Evolutionary conservation across 306 rosid genomes (phyloP).

Genomic region (Inga leiocalycina): DNA sequence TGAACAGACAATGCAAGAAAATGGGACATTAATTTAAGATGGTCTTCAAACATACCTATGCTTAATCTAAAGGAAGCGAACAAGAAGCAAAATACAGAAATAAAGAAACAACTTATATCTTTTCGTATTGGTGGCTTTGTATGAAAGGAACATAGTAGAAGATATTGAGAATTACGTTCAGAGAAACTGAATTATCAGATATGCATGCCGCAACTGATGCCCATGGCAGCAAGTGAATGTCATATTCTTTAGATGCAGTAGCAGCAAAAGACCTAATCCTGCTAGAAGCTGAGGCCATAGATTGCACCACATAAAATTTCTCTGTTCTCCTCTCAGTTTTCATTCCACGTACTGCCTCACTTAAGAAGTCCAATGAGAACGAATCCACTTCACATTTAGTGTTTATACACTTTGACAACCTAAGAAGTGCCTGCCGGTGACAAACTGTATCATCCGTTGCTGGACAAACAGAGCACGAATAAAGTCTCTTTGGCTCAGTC

Average conservation of each 20-base stretch:
- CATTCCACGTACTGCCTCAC: slow-evolving; percentile 60
- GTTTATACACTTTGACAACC: slow-evolving; percentile 64
- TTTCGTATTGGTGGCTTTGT: background rate
- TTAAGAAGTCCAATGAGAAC: slow-evolving; percentile 67
- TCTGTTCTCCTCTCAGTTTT: slow-evolving; percentile 64
- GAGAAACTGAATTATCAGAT: slow-evolving; percentile 61
- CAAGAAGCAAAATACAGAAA: slow-evolving; percentile 23
- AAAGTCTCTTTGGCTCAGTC: slow-evolving; percentile 67
- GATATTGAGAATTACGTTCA: slow-evolving; percentile 59
- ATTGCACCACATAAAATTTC: slow-evolving; percentile 81
- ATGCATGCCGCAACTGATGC: slow-evolving; percentile 94
- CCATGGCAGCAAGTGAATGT: slow-evolving; percentile 97
- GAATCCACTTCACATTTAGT: slow-evolving; percentile 64
- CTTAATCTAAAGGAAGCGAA: slow-evolving; percentile 14
- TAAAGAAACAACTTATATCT: slow-evolving; percentile 16
- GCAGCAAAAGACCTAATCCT: slow-evolving; percentile 89
- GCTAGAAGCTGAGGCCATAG: slow-evolving; percentile 82
- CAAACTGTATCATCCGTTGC: slow-evolving; percentile 56
- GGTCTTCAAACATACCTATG: slow-evolving; percentile 8
- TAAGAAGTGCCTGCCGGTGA: slow-evolving; percentile 84
- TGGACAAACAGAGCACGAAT: slow-evolving; percentile 77
- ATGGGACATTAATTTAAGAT: slow-evolving; percentile 7
- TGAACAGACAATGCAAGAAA: slow-evolving; percentile 27
- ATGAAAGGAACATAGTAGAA: slow-evolving; percentile 9
- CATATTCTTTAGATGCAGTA: slow-evolving; percentile 88